Evolutionary conservation across 495 filamentous ascomycete genomes (phyloP).

Genomic region (Cercophora samala): DNA sequence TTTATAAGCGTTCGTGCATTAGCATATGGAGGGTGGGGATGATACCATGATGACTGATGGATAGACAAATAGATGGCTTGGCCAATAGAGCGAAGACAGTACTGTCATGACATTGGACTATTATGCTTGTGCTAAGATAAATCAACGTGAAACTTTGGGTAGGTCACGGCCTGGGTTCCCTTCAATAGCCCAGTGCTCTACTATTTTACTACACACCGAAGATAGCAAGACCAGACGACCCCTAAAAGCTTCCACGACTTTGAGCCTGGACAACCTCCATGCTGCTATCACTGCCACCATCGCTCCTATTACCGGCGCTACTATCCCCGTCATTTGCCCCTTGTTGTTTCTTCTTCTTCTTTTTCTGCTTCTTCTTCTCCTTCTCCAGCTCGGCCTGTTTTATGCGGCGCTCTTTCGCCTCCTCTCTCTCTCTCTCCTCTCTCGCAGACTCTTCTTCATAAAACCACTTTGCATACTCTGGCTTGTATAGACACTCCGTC

Average conservation of each 20-base stretch:
- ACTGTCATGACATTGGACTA: background rate
- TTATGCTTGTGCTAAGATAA: background rate
- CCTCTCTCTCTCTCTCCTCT: background rate
- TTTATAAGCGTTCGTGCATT: slow-evolving; percentile 5
- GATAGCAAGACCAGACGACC: background rate
- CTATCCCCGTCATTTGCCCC: background rate
- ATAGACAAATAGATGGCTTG: slow-evolving; percentile 7
- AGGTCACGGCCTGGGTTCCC: background rate
- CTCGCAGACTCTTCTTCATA: background rate
- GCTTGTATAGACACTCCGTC: background rate
- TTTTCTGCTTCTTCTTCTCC: background rate
- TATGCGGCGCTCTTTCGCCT: background rate
- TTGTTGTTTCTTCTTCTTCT: background rate
- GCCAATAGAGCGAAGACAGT: background rate
- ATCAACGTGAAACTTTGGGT: background rate
- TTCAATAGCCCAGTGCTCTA: background rate
- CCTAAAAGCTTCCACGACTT: background rate
- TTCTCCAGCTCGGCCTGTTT: background rate
- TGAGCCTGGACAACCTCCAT: background rate
- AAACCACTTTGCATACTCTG: background rate
- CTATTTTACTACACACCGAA: background rate
- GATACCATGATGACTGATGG: slow-evolving; percentile 4
- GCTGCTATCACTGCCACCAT: background rate
- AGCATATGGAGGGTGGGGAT: slow-evolving; percentile 5
- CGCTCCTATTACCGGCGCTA: background rate